These are phyloP conservation scores for Aspergillus indologenus DNA, from an alignment of 495 filamentous ascomycete genomes.

Conservation along the genomic window DNA sequence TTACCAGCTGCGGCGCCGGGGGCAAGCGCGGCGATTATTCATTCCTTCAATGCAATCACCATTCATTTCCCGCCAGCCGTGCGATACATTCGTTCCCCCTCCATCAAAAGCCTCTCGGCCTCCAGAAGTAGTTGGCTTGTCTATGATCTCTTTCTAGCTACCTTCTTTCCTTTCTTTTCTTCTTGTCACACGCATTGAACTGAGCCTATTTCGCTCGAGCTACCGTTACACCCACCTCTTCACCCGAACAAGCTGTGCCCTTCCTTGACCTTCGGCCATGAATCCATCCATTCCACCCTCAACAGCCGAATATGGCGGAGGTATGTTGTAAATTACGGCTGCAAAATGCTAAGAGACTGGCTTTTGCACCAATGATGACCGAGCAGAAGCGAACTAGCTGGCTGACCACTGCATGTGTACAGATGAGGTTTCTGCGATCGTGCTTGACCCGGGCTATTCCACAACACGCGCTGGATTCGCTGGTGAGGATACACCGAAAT, in stretches of 20 bases:
- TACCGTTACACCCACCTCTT: not conserved
- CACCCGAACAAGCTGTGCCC: not conserved
- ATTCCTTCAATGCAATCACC: not conserved
- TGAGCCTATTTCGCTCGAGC: not conserved
- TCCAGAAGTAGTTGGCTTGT: not conserved
- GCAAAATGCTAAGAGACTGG: not conserved
- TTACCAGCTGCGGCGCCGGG: not conserved
- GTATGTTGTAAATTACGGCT: constrained; percentile 45
- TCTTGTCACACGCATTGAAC: not conserved
- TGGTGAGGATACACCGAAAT: constrained; percentile 95
- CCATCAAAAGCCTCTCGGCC: not conserved
- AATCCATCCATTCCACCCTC: constrained; percentile 54
- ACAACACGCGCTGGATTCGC: constrained; percentile 92
- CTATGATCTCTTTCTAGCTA: not conserved
- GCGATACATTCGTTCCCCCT: not conserved
- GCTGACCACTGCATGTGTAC: constrained; percentile 21
- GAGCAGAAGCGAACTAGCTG: not conserved
- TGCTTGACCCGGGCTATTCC: constrained; percentile 91
- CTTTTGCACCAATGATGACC: not conserved
- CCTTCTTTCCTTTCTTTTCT: not conserved
- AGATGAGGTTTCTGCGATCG: constrained; percentile 97
- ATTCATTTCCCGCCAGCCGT: not conserved
- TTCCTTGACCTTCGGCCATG: constrained; percentile 26
- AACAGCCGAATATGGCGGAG: constrained; percentile 77
- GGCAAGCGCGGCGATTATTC: not conserved